phyloP scores from a whole-genome alignment of 2,329 filamentous ascomycete species.

The Pseudogymnoascus verrucosus region DNA sequence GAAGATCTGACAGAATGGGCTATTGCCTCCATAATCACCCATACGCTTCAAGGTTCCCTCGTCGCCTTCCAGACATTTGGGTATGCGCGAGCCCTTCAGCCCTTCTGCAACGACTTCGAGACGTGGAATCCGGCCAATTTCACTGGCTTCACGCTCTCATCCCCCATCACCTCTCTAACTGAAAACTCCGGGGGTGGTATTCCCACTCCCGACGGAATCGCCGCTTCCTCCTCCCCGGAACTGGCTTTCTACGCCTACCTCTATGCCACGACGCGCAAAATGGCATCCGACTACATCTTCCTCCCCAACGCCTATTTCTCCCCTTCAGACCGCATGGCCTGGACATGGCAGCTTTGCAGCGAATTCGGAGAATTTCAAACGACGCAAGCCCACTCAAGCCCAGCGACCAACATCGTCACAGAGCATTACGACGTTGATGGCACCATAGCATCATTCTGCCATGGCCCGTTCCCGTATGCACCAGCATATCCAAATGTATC shows the following conservation, averaged over 20 bases:
- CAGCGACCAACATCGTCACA: background rate
- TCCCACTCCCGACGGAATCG: background rate
- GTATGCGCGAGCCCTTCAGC: background rate
- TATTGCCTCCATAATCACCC: background rate
- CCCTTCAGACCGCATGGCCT: background rate
- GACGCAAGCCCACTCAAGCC: background rate
- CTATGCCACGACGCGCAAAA: background rate
- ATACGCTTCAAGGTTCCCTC: background rate
- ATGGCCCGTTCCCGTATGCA: background rate
- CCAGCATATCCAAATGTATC: background rate
- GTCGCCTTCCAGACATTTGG: background rate
- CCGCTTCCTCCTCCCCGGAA: background rate
- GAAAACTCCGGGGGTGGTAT: background rate
- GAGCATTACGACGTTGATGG: background rate
- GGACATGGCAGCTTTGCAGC: background rate
- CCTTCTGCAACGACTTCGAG: background rate
- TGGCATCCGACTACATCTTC: background rate
- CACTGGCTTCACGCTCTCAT: background rate
- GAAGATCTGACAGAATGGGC: background rate
- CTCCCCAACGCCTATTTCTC: background rate
- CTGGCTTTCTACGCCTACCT: background rate
- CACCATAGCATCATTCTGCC: background rate
- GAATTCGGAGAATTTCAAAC: background rate
- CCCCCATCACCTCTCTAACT: background rate
- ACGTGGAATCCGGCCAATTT: background rate